Base-by-base conservation (phyloP, 805 yeast genomes). In the Starmera pachycereana region DNA sequence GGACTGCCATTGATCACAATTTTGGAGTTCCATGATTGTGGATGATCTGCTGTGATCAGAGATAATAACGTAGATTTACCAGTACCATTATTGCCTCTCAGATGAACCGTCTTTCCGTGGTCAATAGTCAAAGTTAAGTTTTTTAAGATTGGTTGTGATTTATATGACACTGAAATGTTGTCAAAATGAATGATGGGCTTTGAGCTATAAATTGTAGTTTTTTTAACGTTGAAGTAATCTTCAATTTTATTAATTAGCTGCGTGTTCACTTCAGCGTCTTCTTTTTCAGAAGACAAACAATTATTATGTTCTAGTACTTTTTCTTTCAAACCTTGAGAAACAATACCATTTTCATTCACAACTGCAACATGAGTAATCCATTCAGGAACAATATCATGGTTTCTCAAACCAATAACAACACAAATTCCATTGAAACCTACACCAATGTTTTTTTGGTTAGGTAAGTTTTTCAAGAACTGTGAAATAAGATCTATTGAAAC, bases 61-160 rank as follows among this genome's bases (percentile, higher is more conserved):
- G 97, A 76, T 12, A 92, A 60, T 19, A 90, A 61, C 0, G 98
- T 92, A 2, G 96, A 84, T 57, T 90, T 90, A 0, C 98, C 98
- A 0, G 94, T 72, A 1, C 98, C 98, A 49, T 92, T 90, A 42
- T 77, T 74, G 3, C 98, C 98, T 41, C 81, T 65, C 28, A 90
- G 69, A 54, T 92, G 94, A 95, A 97, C 87, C 52, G 75, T 80
- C 31, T 86, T 83, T 4, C 95, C 94, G 34, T 65, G 65, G 4
- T 66, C 63, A 11, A 88, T 80, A 8, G 60, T 62, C 89, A 96
- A 84, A 13, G 60, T 60, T 39, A 90, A 65, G 42, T 81, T 60
- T 34, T 66, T 58, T 36, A 90, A 61, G 0, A 88, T 69, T 0
- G 76, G 72, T 16, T 69, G 63, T 1, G 80, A 84, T 36, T 72